Conservation (phyloP, 73 alveolate genomes). For the Paramecium primaurelia region DNA sequence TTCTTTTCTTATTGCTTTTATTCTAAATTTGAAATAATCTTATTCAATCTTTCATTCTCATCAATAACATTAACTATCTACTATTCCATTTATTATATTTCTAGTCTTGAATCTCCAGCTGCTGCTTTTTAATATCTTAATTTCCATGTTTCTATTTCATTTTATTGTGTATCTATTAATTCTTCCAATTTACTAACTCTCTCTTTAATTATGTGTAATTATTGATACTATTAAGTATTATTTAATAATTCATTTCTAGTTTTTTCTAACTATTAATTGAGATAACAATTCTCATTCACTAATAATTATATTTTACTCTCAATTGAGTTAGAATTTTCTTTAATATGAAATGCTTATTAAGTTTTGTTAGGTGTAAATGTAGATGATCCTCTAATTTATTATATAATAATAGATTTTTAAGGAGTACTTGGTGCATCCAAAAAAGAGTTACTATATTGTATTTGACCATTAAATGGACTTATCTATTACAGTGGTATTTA, state of each 20-base stretch:
- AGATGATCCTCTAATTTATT: not conserved
- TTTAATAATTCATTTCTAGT: not conserved
- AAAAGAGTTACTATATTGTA: not conserved
- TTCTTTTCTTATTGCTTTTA: not conserved
- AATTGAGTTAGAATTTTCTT: not conserved
- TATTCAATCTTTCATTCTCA: not conserved
- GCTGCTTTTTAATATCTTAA: not conserved
- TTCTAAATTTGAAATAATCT: not conserved
- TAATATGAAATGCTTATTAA: too few species aligned
- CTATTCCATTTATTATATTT: not conserved
- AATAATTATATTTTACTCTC: not conserved
- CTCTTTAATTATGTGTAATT: not conserved
- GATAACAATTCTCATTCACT: not conserved
- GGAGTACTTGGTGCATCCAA: not conserved
- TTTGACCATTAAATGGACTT: not conserved
- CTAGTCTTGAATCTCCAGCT: not conserved
- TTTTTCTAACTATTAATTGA: not conserved
- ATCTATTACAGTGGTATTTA: not conserved
- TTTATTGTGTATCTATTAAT: not conserved
- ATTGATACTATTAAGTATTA: not conserved
- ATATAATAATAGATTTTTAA: not conserved
- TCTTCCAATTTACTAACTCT: not conserved
- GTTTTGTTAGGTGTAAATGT: not conserved
- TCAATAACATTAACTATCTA: not conserved
- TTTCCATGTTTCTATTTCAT: not conserved